Evolutionary conservation across 225 moss, liverwort and hornwort species (phyloP).

Genomic region (Rhytidiadelphus loreus): DNA sequence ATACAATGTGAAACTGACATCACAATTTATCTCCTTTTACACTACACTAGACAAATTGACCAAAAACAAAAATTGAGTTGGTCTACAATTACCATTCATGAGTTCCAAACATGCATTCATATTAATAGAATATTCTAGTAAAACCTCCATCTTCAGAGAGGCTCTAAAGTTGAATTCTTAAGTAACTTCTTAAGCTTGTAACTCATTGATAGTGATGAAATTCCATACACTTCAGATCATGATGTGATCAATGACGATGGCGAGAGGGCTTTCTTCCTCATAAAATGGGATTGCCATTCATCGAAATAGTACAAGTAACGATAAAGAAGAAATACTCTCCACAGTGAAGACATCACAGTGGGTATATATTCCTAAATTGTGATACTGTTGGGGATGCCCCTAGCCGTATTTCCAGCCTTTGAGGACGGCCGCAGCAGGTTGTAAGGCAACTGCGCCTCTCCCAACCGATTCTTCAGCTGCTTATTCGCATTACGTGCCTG

Average conservation of each 20-base stretch:
- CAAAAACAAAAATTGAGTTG: no score
- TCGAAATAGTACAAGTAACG: neutral
- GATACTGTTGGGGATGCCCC: constrained; percentile 33
- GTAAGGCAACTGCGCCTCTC: constrained; percentile 17
- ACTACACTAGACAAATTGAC: no score
- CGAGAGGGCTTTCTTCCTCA: neutral
- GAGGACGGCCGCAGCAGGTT: constrained; percentile 33
- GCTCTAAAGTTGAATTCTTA: neutral
- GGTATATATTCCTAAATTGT: constrained; percentile 1
- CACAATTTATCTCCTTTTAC: no score
- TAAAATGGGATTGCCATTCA: neutral
- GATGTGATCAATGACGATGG: neutral
- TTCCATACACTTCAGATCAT: neutral
- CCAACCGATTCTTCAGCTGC: constrained; percentile 23
- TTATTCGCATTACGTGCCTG: constrained; percentile 15
- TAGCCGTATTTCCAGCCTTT: constrained; percentile 24
- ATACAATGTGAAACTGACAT: no score
- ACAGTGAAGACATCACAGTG: neutral
- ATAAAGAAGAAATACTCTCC: neutral
- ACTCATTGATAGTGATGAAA: neutral
- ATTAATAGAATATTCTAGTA: neutral
- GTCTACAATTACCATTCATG: neutral
- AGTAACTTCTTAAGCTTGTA: no score
- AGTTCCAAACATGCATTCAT: neutral
- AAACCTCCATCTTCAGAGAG: neutral